Percentiles rank a stretch among this genome's conserved stretches.
These are phyloP conservation scores for Pleurozium schreberi DNA, from an alignment of 225 moss, liverwort and hornwort genomes.

Conservation along the genomic window DNA sequence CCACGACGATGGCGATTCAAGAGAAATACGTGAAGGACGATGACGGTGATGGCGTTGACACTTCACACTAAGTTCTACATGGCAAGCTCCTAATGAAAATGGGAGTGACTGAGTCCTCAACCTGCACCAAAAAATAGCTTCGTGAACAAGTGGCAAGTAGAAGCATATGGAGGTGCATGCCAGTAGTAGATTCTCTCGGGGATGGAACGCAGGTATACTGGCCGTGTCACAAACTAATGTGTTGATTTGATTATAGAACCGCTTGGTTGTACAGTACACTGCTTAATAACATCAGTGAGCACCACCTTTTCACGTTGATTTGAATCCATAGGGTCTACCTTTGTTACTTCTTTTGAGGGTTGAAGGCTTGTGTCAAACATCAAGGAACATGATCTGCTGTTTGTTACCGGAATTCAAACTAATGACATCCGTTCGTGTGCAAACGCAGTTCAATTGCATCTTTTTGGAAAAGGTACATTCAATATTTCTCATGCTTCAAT, in stretches of 20 bases:
- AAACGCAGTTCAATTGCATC: neutral
- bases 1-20: constrained; percentile 81
- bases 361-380: neutral
- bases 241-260: neutral
- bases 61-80: neutral
- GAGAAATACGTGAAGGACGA: constrained; percentile 77
- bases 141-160: neutral
- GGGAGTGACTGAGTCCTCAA: neutral
- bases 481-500: neutral
- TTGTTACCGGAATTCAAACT: neutral
- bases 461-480: neutral
- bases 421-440: neutral
- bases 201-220: neutral
- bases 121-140: neutral
- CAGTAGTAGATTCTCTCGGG: neutral
- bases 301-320: neutral
- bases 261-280: neutral
- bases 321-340: neutral
- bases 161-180: neutral
- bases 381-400: neutral
- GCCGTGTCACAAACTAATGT: neutral
- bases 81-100: neutral
- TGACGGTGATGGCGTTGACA: constrained; percentile 4
- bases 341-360: neutral
- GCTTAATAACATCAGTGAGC: neutral